Percentiles rank a stretch among this genome's conserved stretches.
These are phyloP conservation scores for Suillus fuscotomentosus DNA, from an alignment of 768 basidiomycete genomes.

Conservation along the genomic window DNA sequence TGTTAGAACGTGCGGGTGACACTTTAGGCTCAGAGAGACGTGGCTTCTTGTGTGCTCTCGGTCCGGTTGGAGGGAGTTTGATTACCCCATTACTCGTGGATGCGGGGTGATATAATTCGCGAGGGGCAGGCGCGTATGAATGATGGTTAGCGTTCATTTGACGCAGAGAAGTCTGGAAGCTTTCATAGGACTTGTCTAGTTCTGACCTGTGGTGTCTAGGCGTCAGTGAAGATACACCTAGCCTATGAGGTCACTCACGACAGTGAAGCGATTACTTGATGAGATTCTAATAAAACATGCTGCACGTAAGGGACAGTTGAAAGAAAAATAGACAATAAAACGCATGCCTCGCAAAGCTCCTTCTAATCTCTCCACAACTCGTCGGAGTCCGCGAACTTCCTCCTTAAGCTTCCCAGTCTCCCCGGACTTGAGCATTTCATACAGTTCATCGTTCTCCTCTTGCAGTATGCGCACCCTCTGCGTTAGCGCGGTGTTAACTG, in stretches of 20 bases:
- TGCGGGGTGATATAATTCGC: conserved; percentile 41
- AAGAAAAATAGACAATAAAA: background rate
- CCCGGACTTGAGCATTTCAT: conserved; percentile 66
- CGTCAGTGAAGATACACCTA: conserved; percentile 12
- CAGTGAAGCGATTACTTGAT: conserved; percentile 63
- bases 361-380: conserved; percentile 69
- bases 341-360: conserved; percentile 69
- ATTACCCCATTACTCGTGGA: conserved; percentile 31
- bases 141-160: conserved; percentile 39
- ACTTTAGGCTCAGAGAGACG: conserved; percentile 58
- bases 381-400: conserved; percentile 68
- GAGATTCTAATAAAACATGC: conserved; percentile 57
- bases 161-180: conserved; percentile 47
- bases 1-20: conserved; percentile 33
- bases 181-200: conserved; percentile 73
- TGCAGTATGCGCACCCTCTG: conserved; percentile 73
- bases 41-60: conserved; percentile 78
- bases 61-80: conserved; percentile 73
- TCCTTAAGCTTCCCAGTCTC: conserved; percentile 84
- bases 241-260: conserved; percentile 50
- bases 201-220: conserved; percentile 52
- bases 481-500: conserved; percentile 70
- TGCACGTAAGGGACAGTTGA: conserved; percentile 9
- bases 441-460: conserved; percentile 87
- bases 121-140: conserved; percentile 44